A percentile compares a stretch with the other conserved stretches of the same genome.
phyloP scores from a whole-genome alignment of 495 filamentous ascomycete genomes.

The Hyphodiscus hymeniophilus region DNA sequence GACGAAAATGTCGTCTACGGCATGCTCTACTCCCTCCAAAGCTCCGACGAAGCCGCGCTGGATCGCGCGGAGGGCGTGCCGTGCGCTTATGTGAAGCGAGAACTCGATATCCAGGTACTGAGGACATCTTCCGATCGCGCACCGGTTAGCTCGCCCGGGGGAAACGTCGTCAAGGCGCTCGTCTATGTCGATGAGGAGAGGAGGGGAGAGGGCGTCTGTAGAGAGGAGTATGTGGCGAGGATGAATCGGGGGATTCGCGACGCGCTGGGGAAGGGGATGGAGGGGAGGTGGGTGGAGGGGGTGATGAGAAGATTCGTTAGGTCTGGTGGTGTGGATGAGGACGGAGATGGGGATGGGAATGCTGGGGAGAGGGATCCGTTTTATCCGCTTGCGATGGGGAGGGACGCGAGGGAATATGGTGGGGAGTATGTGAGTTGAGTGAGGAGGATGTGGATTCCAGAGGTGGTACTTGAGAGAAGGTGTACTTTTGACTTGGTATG shows the following conservation, averaged over 20 bases:
- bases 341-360: neutral
- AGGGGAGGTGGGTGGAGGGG: constrained; percentile 5
- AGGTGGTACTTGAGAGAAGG: too few relatives aligned
- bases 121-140: too few relatives aligned
- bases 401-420: too few relatives aligned
- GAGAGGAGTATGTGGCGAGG: constrained; percentile 15
- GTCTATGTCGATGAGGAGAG: constrained; percentile 13
- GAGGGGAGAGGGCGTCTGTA: neutral
- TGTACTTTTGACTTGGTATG: too few relatives aligned
- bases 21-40: constrained; percentile 40
- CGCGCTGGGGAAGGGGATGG: constrained; percentile 13
- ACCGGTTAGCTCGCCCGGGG: too few relatives aligned
- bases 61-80: constrained; percentile 54
- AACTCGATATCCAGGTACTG: constrained; percentile 11
- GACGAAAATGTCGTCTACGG: constrained; percentile 27
- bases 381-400: neutral
- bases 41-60: constrained; percentile 40
- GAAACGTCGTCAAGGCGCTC: constrained; percentile 4
- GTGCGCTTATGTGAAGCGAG: constrained; percentile 37
- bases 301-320: constrained; percentile 13
- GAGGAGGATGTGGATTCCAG: too few relatives aligned
- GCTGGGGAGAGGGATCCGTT: constrained; percentile 11
- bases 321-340: constrained; percentile 8
- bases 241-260: constrained; percentile 19
- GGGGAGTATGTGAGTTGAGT: too few relatives aligned